A percentile compares a stretch with the other conserved stretches of the same genome.
phyloP scores from a whole-genome alignment of 2,329 filamentous ascomycete genomes.

The Ciborinia camelliae region DNA sequence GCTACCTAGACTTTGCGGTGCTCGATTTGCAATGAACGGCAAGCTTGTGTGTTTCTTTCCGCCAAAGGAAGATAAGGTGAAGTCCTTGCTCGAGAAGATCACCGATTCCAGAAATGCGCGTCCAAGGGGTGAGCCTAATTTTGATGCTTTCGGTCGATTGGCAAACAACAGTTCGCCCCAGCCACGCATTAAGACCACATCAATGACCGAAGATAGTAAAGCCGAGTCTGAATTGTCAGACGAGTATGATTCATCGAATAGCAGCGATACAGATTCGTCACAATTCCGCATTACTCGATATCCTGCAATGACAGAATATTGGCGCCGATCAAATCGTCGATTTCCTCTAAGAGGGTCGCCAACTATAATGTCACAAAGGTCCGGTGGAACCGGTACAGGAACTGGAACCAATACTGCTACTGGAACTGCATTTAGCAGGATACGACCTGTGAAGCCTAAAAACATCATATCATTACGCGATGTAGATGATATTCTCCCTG shows the following conservation, averaged over 20 bases:
- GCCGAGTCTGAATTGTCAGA: constrained; percentile 40
- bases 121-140: constrained; percentile 50
- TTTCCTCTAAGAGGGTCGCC: constrained; percentile 33
- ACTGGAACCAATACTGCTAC: constrained; percentile 56
- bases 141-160: constrained; percentile 62
- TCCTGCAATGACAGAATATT: constrained; percentile 32
- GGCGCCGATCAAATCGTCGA: constrained; percentile 30
- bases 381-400: constrained; percentile 40
- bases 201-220: constrained; percentile 39
- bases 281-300: constrained; percentile 35
- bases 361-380: constrained; percentile 37
- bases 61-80: constrained; percentile 57
- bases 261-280: constrained; percentile 38
- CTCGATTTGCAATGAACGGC: constrained; percentile 59
- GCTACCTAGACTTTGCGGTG: constrained; percentile 56
- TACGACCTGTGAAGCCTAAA: constrained; percentile 45
- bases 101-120: constrained; percentile 47
- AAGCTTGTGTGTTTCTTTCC: constrained; percentile 66
- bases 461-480: constrained; percentile 74
- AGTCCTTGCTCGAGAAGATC: constrained; percentile 46
- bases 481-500: constrained; percentile 68
- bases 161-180: constrained; percentile 48
- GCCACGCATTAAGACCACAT: constrained; percentile 40
- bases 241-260: constrained; percentile 34
- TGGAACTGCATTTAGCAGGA: constrained; percentile 38